Conservation (phyloP, 2,329 filamentous ascomycete genomes). For the Ceratocystis alfenasii region DNA sequence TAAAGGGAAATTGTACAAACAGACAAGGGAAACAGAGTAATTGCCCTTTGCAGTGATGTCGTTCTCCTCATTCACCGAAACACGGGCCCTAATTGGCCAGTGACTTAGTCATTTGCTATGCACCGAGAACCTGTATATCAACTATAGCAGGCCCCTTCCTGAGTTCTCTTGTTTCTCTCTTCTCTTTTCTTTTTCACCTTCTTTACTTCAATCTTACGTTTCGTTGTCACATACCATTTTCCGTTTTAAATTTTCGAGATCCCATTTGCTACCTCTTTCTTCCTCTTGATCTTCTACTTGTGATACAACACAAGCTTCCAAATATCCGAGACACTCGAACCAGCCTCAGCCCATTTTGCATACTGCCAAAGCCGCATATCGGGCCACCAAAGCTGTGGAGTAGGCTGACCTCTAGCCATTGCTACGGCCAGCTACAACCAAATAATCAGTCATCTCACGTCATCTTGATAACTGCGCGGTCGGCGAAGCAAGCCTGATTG, state of each 20-base stretch:
- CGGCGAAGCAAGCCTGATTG: neutral
- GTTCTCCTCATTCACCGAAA: neutral
- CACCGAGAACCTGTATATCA: slow-evolving; percentile 9
- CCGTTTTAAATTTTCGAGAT: too few relatives aligned
- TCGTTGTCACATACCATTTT: neutral
- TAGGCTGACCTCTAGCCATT: slow-evolving; percentile 2
- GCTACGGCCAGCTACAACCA: too few relatives aligned
- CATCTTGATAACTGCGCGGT: too few relatives aligned
- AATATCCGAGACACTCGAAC: slow-evolving; percentile 10
- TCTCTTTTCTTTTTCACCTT: neutral
- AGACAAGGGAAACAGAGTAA: neutral
- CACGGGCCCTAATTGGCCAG: neutral
- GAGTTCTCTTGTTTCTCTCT: neutral
- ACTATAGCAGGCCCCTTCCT: neutral
- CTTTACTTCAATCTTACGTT: neutral
- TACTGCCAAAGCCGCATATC: neutral
- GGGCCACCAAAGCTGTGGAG: neutral
- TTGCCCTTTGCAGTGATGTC: neutral
- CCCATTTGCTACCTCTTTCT: too few relatives aligned
- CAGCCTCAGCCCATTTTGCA: slow-evolving; percentile 10
- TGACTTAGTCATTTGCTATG: neutral
- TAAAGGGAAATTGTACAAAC: neutral
- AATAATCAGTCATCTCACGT: too few relatives aligned
- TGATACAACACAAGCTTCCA: too few relatives aligned
- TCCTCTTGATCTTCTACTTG: too few relatives aligned